Evolutionary conservation across 768 basidiomycete genomes (phyloP).

Genomic region (Hericium erinaceus): DNA sequence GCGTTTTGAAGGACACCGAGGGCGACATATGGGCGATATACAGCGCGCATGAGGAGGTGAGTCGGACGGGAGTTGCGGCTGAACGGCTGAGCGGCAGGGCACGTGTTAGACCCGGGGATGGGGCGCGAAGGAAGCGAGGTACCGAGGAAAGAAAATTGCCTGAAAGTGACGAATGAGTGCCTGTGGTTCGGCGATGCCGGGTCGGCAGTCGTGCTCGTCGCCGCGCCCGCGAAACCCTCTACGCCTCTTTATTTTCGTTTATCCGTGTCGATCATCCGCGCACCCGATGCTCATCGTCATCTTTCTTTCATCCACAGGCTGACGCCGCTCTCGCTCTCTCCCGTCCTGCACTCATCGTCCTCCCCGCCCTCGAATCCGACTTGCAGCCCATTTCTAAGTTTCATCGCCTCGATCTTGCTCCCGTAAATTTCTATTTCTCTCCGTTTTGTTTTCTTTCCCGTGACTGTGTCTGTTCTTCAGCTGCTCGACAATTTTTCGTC

Average conservation of each 20-base stretch:
- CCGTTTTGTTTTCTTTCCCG: not conserved
- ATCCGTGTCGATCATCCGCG: constrained; percentile 7
- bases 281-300: constrained; percentile 2
- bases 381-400: constrained; percentile 54
- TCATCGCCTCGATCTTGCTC: constrained; percentile 30
- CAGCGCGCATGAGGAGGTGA: constrained; percentile 51
- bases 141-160: not conserved
- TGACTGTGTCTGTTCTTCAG: not conserved
- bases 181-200: not conserved
- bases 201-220: not conserved
- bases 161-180: not conserved
- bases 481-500: no score
- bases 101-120: not conserved
- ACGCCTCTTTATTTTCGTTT: not conserved
- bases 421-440: not conserved
- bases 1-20: constrained; percentile 6
- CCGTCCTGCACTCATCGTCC: constrained; percentile 32
- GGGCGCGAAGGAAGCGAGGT: not conserved
- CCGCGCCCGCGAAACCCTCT: not conserved
- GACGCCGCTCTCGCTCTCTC: constrained; percentile 44
- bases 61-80: constrained; percentile 19
- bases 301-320: constrained; percentile 33
- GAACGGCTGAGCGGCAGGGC: constrained; percentile 5
- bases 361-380: constrained; percentile 53
- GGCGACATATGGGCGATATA: constrained; percentile 50